phyloP scores from a whole-genome alignment of 495 filamentous ascomycete species.

The Usnea hakonensis region DNA sequence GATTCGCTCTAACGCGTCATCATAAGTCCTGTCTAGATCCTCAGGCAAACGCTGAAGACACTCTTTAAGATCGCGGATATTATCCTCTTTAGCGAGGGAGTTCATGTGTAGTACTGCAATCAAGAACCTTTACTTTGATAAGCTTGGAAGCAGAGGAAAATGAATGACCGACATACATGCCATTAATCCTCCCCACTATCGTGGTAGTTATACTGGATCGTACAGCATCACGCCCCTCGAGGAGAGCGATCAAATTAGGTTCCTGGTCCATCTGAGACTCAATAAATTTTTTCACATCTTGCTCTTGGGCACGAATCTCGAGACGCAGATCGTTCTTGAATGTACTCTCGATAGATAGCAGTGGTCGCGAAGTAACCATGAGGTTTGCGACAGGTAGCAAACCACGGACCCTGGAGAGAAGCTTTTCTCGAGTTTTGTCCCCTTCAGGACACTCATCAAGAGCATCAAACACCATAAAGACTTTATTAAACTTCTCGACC shows the following conservation, averaged over 20 bases:
- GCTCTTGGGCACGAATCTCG: constrained; percentile 33
- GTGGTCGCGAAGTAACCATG: constrained; percentile 6
- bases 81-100: constrained; percentile 29
- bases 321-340: constrained; percentile 24
- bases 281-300: constrained; percentile 31
- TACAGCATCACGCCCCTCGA: not conserved
- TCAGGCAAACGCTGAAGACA: constrained; percentile 22
- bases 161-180: not conserved
- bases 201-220: not conserved
- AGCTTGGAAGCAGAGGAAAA: not conserved
- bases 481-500: not conserved
- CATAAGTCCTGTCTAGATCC: constrained; percentile 28
- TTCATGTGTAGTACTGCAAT: constrained; percentile 40
- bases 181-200: not conserved
- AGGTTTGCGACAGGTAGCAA: not conserved
- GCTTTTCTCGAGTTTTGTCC: not conserved
- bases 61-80: constrained; percentile 21
- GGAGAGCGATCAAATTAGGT: not conserved
- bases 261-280: constrained; percentile 5
- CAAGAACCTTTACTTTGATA: constrained; percentile 33
- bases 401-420: not conserved
- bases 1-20: not conserved
- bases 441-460: constrained; percentile 37
- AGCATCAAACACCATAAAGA: constrained; percentile 31
- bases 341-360: constrained; percentile 28